These are phyloP conservation scores for Vigna trinervia DNA, from an alignment of 306 rosid species.

Conservation along the genomic window DNA sequence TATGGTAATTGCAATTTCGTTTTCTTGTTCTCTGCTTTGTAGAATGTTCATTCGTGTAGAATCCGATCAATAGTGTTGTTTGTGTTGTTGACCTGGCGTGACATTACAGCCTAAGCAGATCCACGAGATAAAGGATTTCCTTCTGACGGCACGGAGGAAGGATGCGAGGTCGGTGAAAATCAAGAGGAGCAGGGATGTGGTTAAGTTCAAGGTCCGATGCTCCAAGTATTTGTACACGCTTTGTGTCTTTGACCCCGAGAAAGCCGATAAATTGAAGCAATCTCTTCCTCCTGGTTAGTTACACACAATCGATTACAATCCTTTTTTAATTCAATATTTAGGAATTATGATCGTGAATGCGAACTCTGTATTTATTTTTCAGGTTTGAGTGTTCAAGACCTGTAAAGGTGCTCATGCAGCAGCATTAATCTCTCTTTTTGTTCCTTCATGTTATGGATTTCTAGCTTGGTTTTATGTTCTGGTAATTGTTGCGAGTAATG, in stretches of 20 bases:
- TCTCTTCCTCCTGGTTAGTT: slow-evolving; percentile 82
- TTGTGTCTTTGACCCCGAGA: slow-evolving; percentile 74
- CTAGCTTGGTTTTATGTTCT: not conserved
- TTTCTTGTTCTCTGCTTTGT: not conserved
- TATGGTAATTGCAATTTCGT: slow-evolving; percentile 4
- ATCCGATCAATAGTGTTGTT: not conserved
- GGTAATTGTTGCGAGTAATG: not conserved
- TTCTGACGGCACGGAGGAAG: slow-evolving; percentile 83
- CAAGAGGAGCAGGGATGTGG: slow-evolving; percentile 76
- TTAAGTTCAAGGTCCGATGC: slow-evolving; percentile 90
- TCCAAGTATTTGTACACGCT: slow-evolving; percentile 87
- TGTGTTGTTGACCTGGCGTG: not conserved
- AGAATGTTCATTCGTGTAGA: not conserved
- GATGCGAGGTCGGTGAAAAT: slow-evolving; percentile 83
- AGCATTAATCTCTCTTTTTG: not conserved
- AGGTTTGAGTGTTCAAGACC: slow-evolving; percentile 89
- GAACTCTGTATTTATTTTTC: not conserved
- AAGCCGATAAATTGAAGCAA: slow-evolving; percentile 91
- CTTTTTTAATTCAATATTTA: not conserved
- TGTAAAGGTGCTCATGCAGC: slow-evolving; percentile 32
- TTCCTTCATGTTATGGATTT: not conserved
- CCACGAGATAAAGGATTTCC: slow-evolving; percentile 92
- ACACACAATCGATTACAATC: not conserved
- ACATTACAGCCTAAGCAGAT: slow-evolving; percentile 80
- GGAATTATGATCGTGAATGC: not conserved